Conservation (phyloP, 2,329 filamentous ascomycete genomes). For the Colletotrichum siamense region DNA sequence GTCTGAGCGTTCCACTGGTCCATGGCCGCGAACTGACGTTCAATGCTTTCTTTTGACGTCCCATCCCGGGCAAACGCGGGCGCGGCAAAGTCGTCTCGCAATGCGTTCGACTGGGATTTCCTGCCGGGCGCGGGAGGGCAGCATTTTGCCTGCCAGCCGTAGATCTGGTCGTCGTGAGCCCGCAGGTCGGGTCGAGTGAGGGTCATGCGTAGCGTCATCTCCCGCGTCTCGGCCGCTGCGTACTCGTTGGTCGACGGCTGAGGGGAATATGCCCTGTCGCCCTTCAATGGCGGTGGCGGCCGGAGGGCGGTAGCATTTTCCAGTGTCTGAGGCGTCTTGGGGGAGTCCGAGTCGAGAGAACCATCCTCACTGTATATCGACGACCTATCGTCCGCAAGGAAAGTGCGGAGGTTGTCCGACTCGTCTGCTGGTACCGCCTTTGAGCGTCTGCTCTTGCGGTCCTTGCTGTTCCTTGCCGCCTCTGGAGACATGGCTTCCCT, state of each 20-base stretch:
- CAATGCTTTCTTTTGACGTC: conserved; percentile 57
- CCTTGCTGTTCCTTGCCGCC: conserved; percentile 33
- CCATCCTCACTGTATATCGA: conserved; percentile 61
- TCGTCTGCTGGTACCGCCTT: conserved; percentile 31
- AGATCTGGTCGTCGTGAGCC: conserved; percentile 73
- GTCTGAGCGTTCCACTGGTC: conserved; percentile 54
- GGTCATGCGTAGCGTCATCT: conserved; percentile 98
- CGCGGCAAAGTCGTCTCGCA: conserved; percentile 38
- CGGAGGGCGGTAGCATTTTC: conserved; percentile 42
- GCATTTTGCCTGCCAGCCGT: conserved; percentile 65
- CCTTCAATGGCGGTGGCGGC: conserved; percentile 30
- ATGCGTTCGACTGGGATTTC: conserved; percentile 26
- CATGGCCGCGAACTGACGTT: conserved; percentile 57
- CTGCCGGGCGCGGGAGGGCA: conserved; percentile 24
- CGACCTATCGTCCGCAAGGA: conserved; percentile 62
- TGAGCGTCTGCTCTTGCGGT: conserved; percentile 21
- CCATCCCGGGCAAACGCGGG: conserved; percentile 35
- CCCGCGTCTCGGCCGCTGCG: conserved; percentile 63
- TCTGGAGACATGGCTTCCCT: conserved; percentile 47
- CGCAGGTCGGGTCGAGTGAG: conserved; percentile 88
- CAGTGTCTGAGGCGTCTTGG: conserved; percentile 57
- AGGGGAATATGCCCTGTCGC: conserved; percentile 25
- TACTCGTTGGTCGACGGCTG: conserved; percentile 46
- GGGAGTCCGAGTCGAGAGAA: conserved; percentile 66
- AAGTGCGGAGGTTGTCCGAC: conserved; percentile 61